Percentiles rank a stretch among this genome's conserved stretches.
Conservation (phyloP, 805 yeast genomes). For the Torulaspora franciscae region DNA sequence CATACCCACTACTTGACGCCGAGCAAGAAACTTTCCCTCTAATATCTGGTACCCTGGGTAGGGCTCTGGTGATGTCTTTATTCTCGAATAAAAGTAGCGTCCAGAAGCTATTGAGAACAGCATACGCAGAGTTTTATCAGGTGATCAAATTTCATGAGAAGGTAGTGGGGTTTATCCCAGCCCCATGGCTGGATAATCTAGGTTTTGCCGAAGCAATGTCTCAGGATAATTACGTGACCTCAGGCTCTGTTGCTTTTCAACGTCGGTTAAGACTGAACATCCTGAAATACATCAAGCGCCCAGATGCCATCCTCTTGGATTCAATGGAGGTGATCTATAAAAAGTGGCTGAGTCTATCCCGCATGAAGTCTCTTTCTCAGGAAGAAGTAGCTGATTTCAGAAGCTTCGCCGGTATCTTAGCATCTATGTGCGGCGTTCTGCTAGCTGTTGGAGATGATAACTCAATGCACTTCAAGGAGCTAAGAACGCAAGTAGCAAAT, state of each 20-base stretch:
- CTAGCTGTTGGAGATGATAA: constrained; percentile 32
- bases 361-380: constrained; percentile 23
- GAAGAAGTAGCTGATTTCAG: constrained; percentile 47
- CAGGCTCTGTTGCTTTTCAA: constrained; percentile 68
- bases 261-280: constrained; percentile 52
- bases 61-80: constrained; percentile 47
- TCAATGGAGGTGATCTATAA: constrained; percentile 37
- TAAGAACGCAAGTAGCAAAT: constrained; percentile 33
- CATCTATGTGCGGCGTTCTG: constrained; percentile 64
- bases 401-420: constrained; percentile 68
- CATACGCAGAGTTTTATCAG: constrained; percentile 31
- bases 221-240: constrained; percentile 50
- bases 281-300: constrained; percentile 22
- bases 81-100: constrained; percentile 49
- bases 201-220: constrained; percentile 43
- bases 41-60: constrained; percentile 43
- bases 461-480: constrained; percentile 15
- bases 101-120: constrained; percentile 44
- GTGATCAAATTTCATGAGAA: constrained; percentile 30
- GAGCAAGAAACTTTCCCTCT: constrained; percentile 33
- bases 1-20: constrained; percentile 20
- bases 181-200: constrained; percentile 29
- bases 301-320: constrained; percentile 30
- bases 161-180: constrained; percentile 23
- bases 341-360: constrained; percentile 26